phyloP scores from a whole-genome alignment of 495 filamentous ascomycete species.

The Daldinia concentrica region DNA sequence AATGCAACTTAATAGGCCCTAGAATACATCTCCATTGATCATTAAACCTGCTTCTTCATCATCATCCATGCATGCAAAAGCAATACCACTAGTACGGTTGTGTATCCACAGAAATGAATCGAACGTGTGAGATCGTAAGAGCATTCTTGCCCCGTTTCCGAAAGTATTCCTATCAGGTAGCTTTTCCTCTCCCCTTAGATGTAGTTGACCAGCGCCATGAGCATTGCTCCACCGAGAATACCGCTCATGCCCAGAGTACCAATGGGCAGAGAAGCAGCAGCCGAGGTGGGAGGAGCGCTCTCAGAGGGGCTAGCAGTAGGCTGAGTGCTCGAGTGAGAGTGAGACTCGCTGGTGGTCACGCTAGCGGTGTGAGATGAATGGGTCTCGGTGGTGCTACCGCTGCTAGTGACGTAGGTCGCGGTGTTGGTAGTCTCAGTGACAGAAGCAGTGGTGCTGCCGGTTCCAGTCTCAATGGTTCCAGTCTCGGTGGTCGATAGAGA shows the following conservation, averaged over 20 bases:
- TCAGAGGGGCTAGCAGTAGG: conserved; percentile 20
- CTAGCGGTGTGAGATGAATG: conserved; percentile 19
- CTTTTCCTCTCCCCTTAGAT: conserved; percentile 33
- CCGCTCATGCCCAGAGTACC: conserved; percentile 45
- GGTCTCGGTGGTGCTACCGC: conserved; percentile 20
- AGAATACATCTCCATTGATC: conserved; percentile 28
- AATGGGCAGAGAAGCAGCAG: conserved; percentile 30
- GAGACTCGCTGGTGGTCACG: conserved; percentile 24
- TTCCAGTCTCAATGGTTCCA: not conserved
- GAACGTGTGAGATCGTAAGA: conserved; percentile 18
- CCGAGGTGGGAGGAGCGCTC: conserved; percentile 32
- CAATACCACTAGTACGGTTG: conserved; percentile 33
- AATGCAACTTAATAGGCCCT: conserved; percentile 38
- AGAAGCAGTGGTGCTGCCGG: conserved; percentile 19
- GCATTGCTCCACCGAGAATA: conserved; percentile 46
- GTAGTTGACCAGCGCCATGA: conserved; percentile 34
- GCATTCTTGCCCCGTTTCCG: conserved; percentile 6
- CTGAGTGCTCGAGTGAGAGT: conserved; percentile 26
- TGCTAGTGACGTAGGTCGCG: conserved; percentile 16
- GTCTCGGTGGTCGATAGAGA: conserved; percentile 2
- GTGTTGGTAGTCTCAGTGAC: conserved; percentile 25
- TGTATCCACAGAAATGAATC: conserved; percentile 39
- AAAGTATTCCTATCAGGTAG: not conserved
- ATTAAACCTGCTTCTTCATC: conserved; percentile 31
- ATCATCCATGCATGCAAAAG: conserved; percentile 33